A percentile compares a stretch with the other conserved stretches of the same genome.
phyloP scores from a whole-genome alignment of 192 early-diverging fungal species.

The Coemansia furcata region DNA sequence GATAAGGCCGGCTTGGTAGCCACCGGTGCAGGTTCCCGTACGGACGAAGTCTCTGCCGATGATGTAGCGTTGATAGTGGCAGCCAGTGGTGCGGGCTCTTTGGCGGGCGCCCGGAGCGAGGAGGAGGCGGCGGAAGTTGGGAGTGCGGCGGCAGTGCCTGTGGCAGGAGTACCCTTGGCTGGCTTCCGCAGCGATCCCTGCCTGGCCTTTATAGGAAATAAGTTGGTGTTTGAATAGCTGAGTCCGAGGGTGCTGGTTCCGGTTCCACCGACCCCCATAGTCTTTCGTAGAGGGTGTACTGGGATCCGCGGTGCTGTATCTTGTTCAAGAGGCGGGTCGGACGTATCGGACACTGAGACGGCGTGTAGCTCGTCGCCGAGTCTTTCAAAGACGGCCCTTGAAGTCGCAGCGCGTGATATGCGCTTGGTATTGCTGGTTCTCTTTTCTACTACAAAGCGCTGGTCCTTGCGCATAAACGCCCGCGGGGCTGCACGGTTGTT shows the following conservation, averaged over 20 bases:
- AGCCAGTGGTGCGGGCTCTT: not conserved
- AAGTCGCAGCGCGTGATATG: not conserved
- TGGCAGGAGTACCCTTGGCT: slow-evolving; percentile 4
- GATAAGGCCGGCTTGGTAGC: not conserved
- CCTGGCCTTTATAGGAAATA: slow-evolving; percentile 43
- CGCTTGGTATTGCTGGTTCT: not conserved
- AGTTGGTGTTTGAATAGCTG: slow-evolving; percentile 37
- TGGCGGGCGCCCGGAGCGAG: not conserved
- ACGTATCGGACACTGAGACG: not conserved
- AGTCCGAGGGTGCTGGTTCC: slow-evolving; percentile 51
- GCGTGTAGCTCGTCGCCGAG: slow-evolving; percentile 3
- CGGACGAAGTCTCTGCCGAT: not conserved
- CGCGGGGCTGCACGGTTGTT: not conserved
- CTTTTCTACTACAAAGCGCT: slow-evolving; percentile 1
- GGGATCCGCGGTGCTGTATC: slow-evolving; percentile 22
- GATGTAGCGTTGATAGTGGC: not conserved
- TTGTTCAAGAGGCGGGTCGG: not conserved
- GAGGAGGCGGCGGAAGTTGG: not conserved
- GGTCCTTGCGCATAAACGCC: not conserved
- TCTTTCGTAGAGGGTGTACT: slow-evolving; percentile 27
- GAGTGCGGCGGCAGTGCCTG: not conserved
- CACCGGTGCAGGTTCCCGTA: not conserved
- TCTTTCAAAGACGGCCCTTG: slow-evolving; percentile 7
- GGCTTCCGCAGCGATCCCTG: slow-evolving; percentile 13
- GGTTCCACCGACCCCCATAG: slow-evolving; percentile 53